These are phyloP conservation scores for Sporothrix variecibatus DNA, from an alignment of 2,329 filamentous ascomycete species.

Conservation along the genomic window DNA sequence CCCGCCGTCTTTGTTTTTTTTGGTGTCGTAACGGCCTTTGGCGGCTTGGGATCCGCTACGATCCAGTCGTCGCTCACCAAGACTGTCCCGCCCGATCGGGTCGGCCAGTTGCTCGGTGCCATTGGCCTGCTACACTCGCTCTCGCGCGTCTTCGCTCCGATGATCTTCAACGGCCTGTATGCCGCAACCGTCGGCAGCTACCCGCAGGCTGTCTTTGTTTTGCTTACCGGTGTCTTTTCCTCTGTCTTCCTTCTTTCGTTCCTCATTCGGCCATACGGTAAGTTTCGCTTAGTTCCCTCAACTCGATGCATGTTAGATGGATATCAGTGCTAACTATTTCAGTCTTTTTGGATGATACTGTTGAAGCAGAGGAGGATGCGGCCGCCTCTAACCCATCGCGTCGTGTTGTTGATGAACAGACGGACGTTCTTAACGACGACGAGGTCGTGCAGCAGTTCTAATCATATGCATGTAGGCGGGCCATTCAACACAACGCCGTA, in stretches of 20 bases:
- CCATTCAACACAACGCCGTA: background rate
- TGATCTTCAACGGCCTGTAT: conserved; percentile 85
- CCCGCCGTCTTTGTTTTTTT: conserved; percentile 68
- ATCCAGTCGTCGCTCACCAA: conserved; percentile 85
- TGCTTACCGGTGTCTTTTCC: conserved; percentile 67
- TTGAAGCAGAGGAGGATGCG: conserved; percentile 4
- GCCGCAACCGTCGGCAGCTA: conserved; percentile 75
- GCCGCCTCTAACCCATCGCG: background rate
- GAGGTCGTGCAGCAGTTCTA: conserved; percentile 33
- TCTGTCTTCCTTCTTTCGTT: conserved; percentile 67
- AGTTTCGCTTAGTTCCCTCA: conserved; percentile 43
- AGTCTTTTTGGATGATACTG: conserved; percentile 19
- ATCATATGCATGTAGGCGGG: background rate
- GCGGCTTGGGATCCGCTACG: conserved; percentile 82
- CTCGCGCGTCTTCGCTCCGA: conserved; percentile 74
- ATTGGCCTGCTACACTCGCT: conserved; percentile 83
- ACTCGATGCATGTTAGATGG: background rate
- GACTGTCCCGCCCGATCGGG: conserved; percentile 78
- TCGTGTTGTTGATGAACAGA: conserved; percentile 8
- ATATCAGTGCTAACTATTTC: background rate
- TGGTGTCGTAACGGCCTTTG: conserved; percentile 73
- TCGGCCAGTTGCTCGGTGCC: conserved; percentile 86
- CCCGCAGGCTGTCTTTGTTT: conserved; percentile 81
- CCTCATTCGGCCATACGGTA: conserved; percentile 73
- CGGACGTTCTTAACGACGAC: conserved; percentile 30